These are phyloP conservation scores for Dimocarpus longan DNA, from an alignment of 345 rosid species.

Conservation along the genomic window DNA sequence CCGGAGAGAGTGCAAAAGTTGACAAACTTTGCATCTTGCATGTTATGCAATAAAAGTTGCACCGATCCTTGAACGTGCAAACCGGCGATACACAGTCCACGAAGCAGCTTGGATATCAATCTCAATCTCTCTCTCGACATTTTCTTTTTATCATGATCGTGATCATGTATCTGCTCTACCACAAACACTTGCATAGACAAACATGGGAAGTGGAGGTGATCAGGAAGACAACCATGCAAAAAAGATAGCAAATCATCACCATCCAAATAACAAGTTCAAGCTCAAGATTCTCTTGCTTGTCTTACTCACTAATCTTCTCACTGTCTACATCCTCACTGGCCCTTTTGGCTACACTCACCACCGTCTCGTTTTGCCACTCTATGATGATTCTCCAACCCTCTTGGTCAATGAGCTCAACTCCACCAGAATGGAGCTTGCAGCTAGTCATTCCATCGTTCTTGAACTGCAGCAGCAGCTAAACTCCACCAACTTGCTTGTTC, in stretches of 20 bases:
- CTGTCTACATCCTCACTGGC: conserved; percentile 35
- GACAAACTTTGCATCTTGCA: background rate
- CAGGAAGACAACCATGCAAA: conserved; percentile 11
- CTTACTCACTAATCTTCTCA: conserved; percentile 46
- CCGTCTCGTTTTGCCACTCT: conserved; percentile 6
- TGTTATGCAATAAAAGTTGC: background rate
- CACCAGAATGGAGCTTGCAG: conserved; percentile 37
- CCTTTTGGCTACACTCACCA: conserved; percentile 19
- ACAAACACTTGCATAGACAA: background rate
- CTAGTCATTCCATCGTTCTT: conserved; percentile 26
- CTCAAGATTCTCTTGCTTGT: conserved; percentile 38
- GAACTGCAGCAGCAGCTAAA: conserved; percentile 41
- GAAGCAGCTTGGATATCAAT: conserved; percentile 7
- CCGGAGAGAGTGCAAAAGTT: conserved; percentile 13
- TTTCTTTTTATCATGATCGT: too few species aligned
- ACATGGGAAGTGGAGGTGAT: conserved; percentile 27
- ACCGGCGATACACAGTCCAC: conserved; percentile 22
- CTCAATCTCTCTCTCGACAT: background rate
- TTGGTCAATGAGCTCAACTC: conserved; percentile 29
- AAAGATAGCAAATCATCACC: conserved; percentile 23
- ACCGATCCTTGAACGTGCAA: conserved; percentile 1
- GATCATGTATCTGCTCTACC: background rate
- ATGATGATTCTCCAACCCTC: conserved; percentile 20
- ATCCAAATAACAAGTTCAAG: conserved; percentile 29
- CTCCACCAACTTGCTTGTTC: conserved; percentile 39